Conservation (phyloP, 2,329 filamentous ascomycete genomes). For the Scedosporium dehoogii region DNA sequence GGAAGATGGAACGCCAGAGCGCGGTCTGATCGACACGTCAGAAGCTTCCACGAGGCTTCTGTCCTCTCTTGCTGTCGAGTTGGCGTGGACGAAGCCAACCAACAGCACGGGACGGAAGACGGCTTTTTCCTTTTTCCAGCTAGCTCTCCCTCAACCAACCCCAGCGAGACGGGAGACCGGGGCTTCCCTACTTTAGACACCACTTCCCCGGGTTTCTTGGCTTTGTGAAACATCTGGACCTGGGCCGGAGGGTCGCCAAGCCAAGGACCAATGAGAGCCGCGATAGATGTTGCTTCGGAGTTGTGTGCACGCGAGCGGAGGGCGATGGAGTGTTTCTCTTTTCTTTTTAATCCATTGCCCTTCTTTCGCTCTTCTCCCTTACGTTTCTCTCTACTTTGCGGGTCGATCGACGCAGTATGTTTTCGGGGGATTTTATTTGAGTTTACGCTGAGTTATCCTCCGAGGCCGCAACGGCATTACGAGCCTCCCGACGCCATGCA, state of each 20-base stretch:
- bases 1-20: not conserved
- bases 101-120: not conserved
- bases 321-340: too few relatives aligned
- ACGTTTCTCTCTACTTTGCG: not conserved
- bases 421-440: not conserved
- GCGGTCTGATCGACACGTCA: constrained; percentile 1
- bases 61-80: not conserved
- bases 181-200: too few relatives aligned
- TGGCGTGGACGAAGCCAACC: not conserved
- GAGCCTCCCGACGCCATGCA: not conserved
- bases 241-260: too few relatives aligned
- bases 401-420: not conserved
- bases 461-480: not conserved
- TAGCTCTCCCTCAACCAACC: too few relatives aligned
- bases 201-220: not conserved
- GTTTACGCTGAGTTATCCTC: not conserved
- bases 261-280: not conserved
- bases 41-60: constrained; percentile 2
- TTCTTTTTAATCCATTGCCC: too few relatives aligned
- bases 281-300: not conserved
- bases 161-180: too few relatives aligned
- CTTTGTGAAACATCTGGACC: not conserved
- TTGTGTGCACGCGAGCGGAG: too few relatives aligned
- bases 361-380: too few relatives aligned
- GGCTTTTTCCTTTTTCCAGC: too few relatives aligned